A percentile compares a stretch with the other conserved stretches of the same genome.
phyloP scores from a whole-genome alignment of 768 basidiomycete species.

The Multifurca ochricompacta region DNA sequence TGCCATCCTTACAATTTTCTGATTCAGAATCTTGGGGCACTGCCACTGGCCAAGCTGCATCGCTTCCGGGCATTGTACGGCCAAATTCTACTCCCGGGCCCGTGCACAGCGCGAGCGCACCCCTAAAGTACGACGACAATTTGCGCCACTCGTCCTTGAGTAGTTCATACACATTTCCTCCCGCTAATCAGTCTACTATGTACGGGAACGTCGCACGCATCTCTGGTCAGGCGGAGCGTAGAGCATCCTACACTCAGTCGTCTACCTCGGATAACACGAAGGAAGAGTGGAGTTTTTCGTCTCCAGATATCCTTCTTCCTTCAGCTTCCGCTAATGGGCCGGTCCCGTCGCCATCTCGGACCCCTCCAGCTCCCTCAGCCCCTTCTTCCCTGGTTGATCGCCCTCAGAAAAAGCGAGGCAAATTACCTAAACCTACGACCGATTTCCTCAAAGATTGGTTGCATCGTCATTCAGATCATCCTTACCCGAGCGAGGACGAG shows the following conservation, averaged over 20 bases:
- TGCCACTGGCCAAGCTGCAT: slow-evolving; percentile 4
- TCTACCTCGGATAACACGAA: slow-evolving; percentile 41
- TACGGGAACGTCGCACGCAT: slow-evolving; percentile 63
- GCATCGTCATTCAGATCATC: slow-evolving; percentile 81
- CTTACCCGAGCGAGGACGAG: slow-evolving; percentile 85
- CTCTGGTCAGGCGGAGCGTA: slow-evolving; percentile 60
- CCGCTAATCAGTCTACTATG: slow-evolving; percentile 31
- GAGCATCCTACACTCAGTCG: slow-evolving; percentile 32
- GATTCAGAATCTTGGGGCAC: slow-evolving; percentile 20
- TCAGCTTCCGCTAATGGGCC: slow-evolving; percentile 33
- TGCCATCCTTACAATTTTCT: slow-evolving; percentile 26
- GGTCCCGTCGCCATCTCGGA: slow-evolving; percentile 47
- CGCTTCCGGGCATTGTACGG: slow-evolving; percentile 21
- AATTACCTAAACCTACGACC: slow-evolving; percentile 85
- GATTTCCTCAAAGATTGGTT: slow-evolving; percentile 87
- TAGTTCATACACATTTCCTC: slow-evolving; percentile 28
- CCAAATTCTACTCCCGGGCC: slow-evolving; percentile 23
- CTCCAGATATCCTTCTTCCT: slow-evolving; percentile 43
- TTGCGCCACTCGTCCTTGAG: slow-evolving; percentile 63
- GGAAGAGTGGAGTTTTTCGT: slow-evolving; percentile 66
- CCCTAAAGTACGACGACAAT: slow-evolving; percentile 63
- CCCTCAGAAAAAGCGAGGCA: slow-evolving; percentile 75
- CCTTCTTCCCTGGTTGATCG: slow-evolving; percentile 60
- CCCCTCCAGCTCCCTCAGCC: slow-evolving; percentile 31
- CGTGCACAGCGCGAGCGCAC: slow-evolving; percentile 26